These are phyloP conservation scores for Pilasporangium apinafurcum DNA, from an alignment of 352 stramenopile genomes.

Conservation along the genomic window DNA sequence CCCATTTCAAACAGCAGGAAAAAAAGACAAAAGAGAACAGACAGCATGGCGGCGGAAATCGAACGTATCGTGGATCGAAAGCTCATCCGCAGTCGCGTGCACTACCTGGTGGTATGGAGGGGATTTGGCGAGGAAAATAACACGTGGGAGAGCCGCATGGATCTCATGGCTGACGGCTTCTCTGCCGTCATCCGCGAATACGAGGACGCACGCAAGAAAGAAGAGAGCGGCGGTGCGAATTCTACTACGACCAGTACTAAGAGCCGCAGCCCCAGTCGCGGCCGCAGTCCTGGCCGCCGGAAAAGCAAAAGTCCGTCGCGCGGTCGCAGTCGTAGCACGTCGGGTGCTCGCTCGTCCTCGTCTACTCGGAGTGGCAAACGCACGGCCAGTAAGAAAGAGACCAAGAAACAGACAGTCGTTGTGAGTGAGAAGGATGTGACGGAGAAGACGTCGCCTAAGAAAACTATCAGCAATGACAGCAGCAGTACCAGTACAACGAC, in stretches of 20 bases:
- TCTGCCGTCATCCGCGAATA: constrained; percentile 61
- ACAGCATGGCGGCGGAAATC: constrained; percentile 54
- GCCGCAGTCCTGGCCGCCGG: constrained; percentile 24
- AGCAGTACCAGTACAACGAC: neutral
- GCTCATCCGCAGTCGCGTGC: constrained; percentile 69
- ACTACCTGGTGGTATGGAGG: constrained; percentile 80
- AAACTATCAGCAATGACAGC: neutral
- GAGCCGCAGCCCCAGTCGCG: constrained; percentile 39
- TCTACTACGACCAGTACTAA: constrained; percentile 15
- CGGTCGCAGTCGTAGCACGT: constrained; percentile 60
- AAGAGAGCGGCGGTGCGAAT: constrained; percentile 18
- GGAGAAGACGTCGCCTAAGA: neutral
- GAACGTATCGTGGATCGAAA: constrained; percentile 81
- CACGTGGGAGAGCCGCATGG: constrained; percentile 82
- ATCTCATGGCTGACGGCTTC: constrained; percentile 75
- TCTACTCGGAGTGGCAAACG: neutral
- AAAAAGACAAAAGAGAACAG: constrained; percentile 2
- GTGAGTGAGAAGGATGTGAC: too few relatives aligned
- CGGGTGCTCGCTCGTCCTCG: constrained; percentile 29
- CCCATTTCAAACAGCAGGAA: constrained; percentile 7
- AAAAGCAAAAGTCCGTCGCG: constrained; percentile 25
- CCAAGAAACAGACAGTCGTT: too few relatives aligned
- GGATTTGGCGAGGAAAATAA: constrained; percentile 80
- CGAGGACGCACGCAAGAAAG: constrained; percentile 61
- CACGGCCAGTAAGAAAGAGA: neutral